Conservation (phyloP, 2,329 filamentous ascomycete species). For the Aureobasidium sp. region DNA sequence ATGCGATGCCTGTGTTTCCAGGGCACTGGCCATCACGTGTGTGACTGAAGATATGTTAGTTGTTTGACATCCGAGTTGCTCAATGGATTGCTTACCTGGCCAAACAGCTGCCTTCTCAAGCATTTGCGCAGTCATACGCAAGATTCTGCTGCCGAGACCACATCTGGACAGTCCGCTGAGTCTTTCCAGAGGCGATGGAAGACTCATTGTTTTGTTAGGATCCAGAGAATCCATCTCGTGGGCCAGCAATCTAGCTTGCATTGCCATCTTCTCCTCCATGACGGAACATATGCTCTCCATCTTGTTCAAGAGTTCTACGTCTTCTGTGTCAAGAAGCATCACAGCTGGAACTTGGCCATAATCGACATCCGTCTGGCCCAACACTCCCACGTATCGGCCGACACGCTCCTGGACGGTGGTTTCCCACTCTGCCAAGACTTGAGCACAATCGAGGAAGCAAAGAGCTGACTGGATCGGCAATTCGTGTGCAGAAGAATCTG, state of each 20-base stretch:
- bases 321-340: constrained; percentile 87
- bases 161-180: constrained; percentile 53
- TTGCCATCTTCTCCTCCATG: constrained; percentile 66
- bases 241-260: constrained; percentile 47
- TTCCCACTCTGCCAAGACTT: constrained; percentile 91
- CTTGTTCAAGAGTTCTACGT: constrained; percentile 76
- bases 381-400: constrained; percentile 78
- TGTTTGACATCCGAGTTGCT: neutral
- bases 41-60: constrained; percentile 44
- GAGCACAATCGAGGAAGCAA: constrained; percentile 88
- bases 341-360: constrained; percentile 73
- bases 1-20: constrained; percentile 57
- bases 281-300: constrained; percentile 70
- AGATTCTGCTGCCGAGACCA: constrained; percentile 77
- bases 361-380: constrained; percentile 77
- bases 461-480: constrained; percentile 84
- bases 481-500: constrained; percentile 75
- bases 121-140: constrained; percentile 78
- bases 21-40: constrained; percentile 60
- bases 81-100: constrained; percentile 60
- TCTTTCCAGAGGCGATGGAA: constrained; percentile 30
- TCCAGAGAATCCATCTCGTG: constrained; percentile 48
- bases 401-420: constrained; percentile 89
- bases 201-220: constrained; percentile 40
- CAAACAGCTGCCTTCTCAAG: constrained; percentile 85